A percentile compares a stretch with the other conserved stretches of the same genome.
Conservation (phyloP, 129 eudicot species). For the Lonicera japonica region DNA sequence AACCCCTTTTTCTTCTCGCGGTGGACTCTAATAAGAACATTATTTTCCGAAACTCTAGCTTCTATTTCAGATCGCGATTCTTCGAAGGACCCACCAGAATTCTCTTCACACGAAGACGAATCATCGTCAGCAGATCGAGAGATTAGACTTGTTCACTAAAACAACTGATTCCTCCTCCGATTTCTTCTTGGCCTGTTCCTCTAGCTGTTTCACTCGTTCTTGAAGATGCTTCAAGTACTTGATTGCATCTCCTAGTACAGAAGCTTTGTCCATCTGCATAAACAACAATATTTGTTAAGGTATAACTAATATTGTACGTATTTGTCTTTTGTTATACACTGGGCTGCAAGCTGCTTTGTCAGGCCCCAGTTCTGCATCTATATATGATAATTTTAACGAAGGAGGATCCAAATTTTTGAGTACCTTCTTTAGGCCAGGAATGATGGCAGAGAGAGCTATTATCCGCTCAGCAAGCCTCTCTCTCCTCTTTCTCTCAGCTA, state of each 20-base stretch:
- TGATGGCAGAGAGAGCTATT: constrained; percentile 50
- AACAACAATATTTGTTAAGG: neutral
- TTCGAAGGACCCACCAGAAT: neutral
- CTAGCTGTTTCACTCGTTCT: constrained; percentile 50
- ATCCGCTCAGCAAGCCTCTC: constrained; percentile 45
- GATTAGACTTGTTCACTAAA: constrained; percentile 25
- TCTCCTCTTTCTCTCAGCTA: constrained; percentile 54
- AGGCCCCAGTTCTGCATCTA: too few species aligned
- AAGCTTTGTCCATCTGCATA: constrained; percentile 65
- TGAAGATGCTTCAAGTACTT: constrained; percentile 61
- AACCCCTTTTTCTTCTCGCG: constrained; percentile 48
- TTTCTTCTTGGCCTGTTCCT: constrained; percentile 40
- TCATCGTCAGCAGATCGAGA: constrained; percentile 16
- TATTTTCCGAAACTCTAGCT: constrained; percentile 44
- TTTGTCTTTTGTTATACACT: too few species aligned
- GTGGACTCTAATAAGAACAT: constrained; percentile 48
- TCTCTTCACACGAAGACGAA: constrained; percentile 27
- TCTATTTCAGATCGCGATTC: constrained; percentile 52
- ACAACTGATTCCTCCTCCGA: constrained; percentile 27
- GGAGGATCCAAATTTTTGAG: too few species aligned
- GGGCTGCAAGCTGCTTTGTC: too few species aligned
- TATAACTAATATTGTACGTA: neutral
- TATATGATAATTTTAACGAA: too few species aligned
- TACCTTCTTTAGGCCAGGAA: constrained; percentile 76
- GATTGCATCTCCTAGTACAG: constrained; percentile 77